Percentiles rank a stretch among this genome's conserved stretches.
phyloP scores from a whole-genome alignment of 2,329 filamentous ascomycete genomes.

The Mycocentrospora acerina region DNA sequence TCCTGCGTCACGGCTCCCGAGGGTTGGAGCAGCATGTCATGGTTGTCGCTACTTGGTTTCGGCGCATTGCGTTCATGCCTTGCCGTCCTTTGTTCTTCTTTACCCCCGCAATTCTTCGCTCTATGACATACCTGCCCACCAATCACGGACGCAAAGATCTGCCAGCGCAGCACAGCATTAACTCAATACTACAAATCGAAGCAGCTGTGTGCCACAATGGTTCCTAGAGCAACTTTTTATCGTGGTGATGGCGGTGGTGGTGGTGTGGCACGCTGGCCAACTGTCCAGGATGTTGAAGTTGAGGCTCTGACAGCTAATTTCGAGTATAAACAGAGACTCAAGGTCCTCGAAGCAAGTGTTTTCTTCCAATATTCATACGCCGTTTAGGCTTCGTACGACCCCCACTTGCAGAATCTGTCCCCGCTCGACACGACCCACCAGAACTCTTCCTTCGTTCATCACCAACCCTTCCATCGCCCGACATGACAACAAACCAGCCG shows the following conservation, averaged over 20 bases:
- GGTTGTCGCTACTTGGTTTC: constrained; percentile 29
- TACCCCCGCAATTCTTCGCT: constrained; percentile 28
- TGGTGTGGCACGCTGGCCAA: constrained; percentile 23
- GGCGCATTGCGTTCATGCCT: constrained; percentile 25
- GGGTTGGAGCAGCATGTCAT: constrained; percentile 30
- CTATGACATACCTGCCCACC: constrained; percentile 26
- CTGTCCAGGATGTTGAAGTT: constrained; percentile 23
- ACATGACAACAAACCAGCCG: constrained; percentile 28
- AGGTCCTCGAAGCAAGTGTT: constrained; percentile 22
- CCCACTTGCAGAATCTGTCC: constrained; percentile 25
- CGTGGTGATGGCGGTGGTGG: constrained; percentile 22
- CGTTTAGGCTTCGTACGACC: constrained; percentile 20
- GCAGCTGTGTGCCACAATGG: constrained; percentile 22
- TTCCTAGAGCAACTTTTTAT: constrained; percentile 20
- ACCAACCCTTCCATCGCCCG: constrained; percentile 14
- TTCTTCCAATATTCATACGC: constrained; percentile 23
- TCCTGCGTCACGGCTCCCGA: constrained; percentile 23
- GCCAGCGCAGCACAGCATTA: constrained; percentile 36
- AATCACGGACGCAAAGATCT: constrained; percentile 28
- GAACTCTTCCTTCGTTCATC: constrained; percentile 12
- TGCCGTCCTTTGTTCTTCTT: constrained; percentile 21
- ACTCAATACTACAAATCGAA: constrained; percentile 19
- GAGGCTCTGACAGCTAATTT: constrained; percentile 24
- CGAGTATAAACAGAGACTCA: constrained; percentile 35
- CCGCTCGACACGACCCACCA: constrained; percentile 19